Conservation (phyloP, 2,329 filamentous ascomycete genomes). For the Colletotrichum sp. region DNA sequence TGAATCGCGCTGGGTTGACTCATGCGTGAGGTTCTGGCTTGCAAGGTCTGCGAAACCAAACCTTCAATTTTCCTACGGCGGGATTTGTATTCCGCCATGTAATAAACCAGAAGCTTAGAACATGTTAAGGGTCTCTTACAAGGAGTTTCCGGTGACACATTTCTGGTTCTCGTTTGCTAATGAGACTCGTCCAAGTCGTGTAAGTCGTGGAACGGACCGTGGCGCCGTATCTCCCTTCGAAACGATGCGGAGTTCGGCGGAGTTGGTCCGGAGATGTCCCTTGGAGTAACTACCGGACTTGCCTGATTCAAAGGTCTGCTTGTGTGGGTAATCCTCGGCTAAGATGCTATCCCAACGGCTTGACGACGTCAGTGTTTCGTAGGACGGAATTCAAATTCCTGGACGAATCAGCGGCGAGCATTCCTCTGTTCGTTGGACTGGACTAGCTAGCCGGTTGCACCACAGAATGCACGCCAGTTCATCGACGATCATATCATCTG, state of each 20-base stretch:
- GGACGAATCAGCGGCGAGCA: neutral
- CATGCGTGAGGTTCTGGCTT: neutral
- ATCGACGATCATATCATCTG: neutral
- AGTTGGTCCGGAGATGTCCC: neutral
- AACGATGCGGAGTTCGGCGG: neutral
- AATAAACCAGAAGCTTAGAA: neutral
- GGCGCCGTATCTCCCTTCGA: neutral
- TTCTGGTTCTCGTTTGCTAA: neutral
- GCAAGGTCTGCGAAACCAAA: neutral
- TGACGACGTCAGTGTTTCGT: neutral
- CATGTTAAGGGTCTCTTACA: neutral
- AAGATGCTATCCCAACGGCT: neutral
- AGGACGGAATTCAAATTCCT: neutral
- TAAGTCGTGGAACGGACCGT: neutral
- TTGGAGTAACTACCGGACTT: neutral
- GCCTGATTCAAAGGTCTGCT: neutral
- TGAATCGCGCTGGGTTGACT: neutral
- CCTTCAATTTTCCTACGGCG: neutral
- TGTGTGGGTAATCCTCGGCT: neutral
- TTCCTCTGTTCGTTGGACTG: neutral
- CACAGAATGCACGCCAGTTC: neutral
- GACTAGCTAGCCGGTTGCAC: neutral
- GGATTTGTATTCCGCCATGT: neutral
- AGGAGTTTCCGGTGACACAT: neutral
- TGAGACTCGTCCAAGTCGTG: neutral